These are phyloP conservation scores for Alternaria angustiovoidea DNA, from an alignment of 2,329 filamentous ascomycete genomes.

Conservation along the genomic window DNA sequence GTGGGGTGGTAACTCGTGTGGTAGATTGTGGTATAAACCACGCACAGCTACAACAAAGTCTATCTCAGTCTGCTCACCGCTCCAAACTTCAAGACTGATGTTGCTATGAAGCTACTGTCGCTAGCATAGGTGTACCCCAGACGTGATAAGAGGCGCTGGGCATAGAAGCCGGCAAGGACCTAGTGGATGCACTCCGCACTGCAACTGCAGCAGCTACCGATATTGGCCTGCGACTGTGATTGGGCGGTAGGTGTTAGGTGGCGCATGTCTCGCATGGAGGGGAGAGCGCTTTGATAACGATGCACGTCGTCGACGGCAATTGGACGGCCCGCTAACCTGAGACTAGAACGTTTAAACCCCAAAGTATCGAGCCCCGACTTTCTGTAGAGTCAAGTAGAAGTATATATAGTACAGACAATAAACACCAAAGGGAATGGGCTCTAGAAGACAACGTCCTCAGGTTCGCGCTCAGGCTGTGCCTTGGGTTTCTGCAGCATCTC, in stretches of 20 bases:
- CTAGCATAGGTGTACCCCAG: neutral
- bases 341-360: slow-evolving; percentile 9
- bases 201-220: slow-evolving; percentile 15
- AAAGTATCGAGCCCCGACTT: neutral
- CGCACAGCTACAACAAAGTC: neutral
- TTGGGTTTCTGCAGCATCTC: slow-evolving; percentile 66
- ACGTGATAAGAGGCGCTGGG: slow-evolving; percentile 12
- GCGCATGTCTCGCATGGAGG: slow-evolving; percentile 16
- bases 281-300: slow-evolving; percentile 16
- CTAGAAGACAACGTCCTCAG: slow-evolving; percentile 37
- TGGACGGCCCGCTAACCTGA: slow-evolving; percentile 1
- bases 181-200: slow-evolving; percentile 17
- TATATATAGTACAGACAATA: slow-evolving; percentile 13
- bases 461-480: slow-evolving; percentile 10
- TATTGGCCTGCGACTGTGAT: slow-evolving; percentile 6
- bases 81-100: neutral
- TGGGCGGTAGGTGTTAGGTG: neutral
- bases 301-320: slow-evolving; percentile 1
- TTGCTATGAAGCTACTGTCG: neutral
- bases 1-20: slow-evolving; percentile 14
- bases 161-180: slow-evolving; percentile 12
- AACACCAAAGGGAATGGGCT: neutral
- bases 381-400: neutral
- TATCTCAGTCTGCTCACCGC: slow-evolving; percentile 9
- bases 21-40: neutral